Conservation (phyloP, 345 rosid species). For the Balakata baccata region DNA sequence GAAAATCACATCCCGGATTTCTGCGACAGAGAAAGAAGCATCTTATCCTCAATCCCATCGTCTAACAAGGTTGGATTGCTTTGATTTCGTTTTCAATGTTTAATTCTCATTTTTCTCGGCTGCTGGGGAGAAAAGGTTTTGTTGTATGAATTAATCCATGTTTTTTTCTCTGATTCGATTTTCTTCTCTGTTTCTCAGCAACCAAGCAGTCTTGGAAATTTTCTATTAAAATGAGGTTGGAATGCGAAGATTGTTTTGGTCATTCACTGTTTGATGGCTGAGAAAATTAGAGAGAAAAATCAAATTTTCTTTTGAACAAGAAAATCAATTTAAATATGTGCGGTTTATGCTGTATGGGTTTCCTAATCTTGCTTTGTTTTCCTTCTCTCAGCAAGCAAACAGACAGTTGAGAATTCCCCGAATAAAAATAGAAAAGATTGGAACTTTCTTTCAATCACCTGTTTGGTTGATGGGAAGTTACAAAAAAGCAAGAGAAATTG, state of each 20-base stretch:
- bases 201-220: constrained; percentile 14
- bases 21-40: constrained; percentile 35
- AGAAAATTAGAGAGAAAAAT: not conserved
- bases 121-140: not conserved
- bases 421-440: constrained; percentile 7
- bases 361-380: not conserved
- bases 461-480: constrained; percentile 32
- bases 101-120: not conserved
- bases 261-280: constrained; percentile 18
- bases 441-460: constrained; percentile 7
- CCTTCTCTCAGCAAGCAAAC: constrained; percentile 15
- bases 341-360: not conserved
- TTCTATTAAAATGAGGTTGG: constrained; percentile 16
- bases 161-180: not conserved
- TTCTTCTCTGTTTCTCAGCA: constrained; percentile 21
- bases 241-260: not conserved
- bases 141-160: not conserved
- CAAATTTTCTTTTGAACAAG: too few relatives aligned
- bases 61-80: constrained; percentile 44
- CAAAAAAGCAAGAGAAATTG: not conserved
- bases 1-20: constrained; percentile 44
- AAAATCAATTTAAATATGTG: not conserved
- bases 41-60: constrained; percentile 43
- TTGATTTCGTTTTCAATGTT: not conserved
- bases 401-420: constrained; percentile 12